These are phyloP conservation scores for Biscogniauxia marginata DNA, from an alignment of 2,329 filamentous ascomycete species.

Conservation along the genomic window DNA sequence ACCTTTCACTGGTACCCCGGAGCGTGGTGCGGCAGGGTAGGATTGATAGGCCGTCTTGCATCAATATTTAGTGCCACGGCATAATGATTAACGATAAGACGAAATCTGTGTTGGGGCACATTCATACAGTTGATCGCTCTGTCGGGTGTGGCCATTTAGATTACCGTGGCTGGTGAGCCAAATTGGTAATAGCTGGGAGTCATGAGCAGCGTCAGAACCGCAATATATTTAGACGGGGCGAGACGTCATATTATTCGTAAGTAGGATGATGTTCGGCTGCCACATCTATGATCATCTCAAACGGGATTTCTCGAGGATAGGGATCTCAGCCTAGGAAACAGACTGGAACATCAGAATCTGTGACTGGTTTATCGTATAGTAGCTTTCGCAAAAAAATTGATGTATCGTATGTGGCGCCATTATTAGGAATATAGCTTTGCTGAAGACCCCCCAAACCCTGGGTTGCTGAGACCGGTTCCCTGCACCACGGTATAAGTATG, in stretches of 20 bases:
- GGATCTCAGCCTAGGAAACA: not conserved
- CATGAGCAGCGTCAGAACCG: not conserved
- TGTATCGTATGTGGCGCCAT: not conserved
- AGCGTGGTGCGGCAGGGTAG: not conserved
- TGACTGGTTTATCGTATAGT: no score
- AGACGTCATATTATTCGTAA: not conserved
- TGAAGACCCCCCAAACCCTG: not conserved
- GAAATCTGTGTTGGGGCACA: not conserved
- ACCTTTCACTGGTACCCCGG: not conserved
- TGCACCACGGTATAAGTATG: not conserved
- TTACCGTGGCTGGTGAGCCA: not conserved
- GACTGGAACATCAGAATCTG: not conserved
- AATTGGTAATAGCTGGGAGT: not conserved
- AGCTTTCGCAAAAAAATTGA: no score
- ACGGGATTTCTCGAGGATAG: not conserved
- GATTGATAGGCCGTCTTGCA: not conserved
- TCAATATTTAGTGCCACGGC: not conserved
- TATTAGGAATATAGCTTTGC: not conserved
- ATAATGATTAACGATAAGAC: not conserved
- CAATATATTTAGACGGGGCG: not conserved
- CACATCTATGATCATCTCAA: not conserved
- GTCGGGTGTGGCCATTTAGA: not conserved
- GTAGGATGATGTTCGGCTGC: not conserved
- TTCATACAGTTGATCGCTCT: not conserved
- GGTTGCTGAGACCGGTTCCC: not conserved